A percentile compares a stretch with the other conserved stretches of the same genome.
phyloP scores from a whole-genome alignment of 208 protist genomes.

The Acanthamoeba royreba region DNA sequence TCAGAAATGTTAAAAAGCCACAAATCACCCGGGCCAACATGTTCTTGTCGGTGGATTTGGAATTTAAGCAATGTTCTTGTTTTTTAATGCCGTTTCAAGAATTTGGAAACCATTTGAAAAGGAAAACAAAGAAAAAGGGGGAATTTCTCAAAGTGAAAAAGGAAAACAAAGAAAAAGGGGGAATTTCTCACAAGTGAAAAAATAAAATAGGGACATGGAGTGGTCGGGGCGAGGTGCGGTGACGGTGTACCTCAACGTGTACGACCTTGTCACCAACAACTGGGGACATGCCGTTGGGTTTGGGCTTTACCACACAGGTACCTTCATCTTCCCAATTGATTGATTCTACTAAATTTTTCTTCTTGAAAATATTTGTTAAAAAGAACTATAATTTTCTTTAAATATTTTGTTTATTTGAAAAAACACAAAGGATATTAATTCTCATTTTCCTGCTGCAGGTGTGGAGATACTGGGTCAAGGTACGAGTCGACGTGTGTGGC shows the following conservation, averaged over 20 bases:
- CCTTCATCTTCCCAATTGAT: no score
- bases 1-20: no score
- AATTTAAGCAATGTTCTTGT: no score
- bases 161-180: no score
- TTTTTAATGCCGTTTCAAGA: no score
- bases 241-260: background rate
- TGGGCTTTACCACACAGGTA: background rate
- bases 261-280: conserved; percentile 4
- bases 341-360: no score
- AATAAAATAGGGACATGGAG: background rate
- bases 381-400: background rate
- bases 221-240: background rate
- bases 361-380: no score
- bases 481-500: background rate
- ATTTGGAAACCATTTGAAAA: no score
- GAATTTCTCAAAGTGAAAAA: no score
- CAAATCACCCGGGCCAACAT: no score
- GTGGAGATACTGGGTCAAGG: background rate
- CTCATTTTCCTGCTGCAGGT: background rate
- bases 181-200: background rate
- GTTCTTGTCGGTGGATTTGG: no score
- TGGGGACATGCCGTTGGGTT: background rate
- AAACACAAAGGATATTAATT: background rate
- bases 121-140: no score
- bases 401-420: background rate